These are phyloP conservation scores for Nelumbo lutea DNA, from an alignment of 164 flowering plant species.

Conservation along the genomic window DNA sequence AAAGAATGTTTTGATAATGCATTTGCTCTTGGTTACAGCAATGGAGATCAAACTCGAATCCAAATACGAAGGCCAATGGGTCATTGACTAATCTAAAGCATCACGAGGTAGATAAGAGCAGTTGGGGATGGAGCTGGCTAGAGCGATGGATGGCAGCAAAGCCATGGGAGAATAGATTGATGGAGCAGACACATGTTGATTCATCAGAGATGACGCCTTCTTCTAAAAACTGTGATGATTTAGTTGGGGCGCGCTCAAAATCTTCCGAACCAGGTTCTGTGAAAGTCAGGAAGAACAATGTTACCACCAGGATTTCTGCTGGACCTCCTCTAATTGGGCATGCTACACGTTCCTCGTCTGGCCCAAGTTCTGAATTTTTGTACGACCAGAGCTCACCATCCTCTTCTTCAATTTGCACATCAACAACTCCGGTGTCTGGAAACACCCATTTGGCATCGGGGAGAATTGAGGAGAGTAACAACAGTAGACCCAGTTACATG, in stretches of 20 bases:
- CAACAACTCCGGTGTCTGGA: slow-evolving; percentile 69
- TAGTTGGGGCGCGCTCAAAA: slow-evolving; percentile 23
- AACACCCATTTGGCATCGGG: slow-evolving; percentile 44
- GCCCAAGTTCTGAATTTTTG: slow-evolving; percentile 68
- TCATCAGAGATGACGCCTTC: slow-evolving; percentile 41
- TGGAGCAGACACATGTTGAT: slow-evolving; percentile 51
- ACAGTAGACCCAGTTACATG: slow-evolving; percentile 62
- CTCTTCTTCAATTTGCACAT: slow-evolving; percentile 66
- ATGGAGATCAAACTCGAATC: slow-evolving; percentile 46
- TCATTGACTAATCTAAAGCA: slow-evolving; percentile 30
- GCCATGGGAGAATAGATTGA: slow-evolving; percentile 92
- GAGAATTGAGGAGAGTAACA: slow-evolving; percentile 39
- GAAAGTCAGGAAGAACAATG: slow-evolving; percentile 65
- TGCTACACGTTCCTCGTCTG: slow-evolving; percentile 60
- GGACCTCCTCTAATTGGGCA: slow-evolving; percentile 51
- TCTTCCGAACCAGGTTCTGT: slow-evolving; percentile 43
- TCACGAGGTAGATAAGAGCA: slow-evolving; percentile 54
- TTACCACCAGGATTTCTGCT: slow-evolving; percentile 76
- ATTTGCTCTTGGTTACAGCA: slow-evolving; percentile 37
- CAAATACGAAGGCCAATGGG: slow-evolving; percentile 26
- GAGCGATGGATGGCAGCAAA: slow-evolving; percentile 98
- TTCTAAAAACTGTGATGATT: slow-evolving; percentile 31
- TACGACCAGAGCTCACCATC: slow-evolving; percentile 77
- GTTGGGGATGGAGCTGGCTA: slow-evolving; percentile 97
- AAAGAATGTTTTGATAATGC: too few relatives aligned